Evolutionary conservation across 768 basidiomycete genomes (phyloP).

Genomic region (Lyophyllum semitale): DNA sequence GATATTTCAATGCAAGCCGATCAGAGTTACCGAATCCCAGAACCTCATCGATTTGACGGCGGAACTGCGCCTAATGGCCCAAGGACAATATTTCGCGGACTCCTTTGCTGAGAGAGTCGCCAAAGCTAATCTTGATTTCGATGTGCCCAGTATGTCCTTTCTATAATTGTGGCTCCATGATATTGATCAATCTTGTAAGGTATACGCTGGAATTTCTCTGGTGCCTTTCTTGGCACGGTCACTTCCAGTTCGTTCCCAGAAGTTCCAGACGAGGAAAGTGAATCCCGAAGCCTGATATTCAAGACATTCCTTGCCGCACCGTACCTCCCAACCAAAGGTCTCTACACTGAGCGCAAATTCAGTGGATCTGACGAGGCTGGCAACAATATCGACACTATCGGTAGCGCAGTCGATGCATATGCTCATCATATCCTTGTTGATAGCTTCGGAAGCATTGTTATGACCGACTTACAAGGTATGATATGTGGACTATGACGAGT

Average conservation of each 20-base stretch:
- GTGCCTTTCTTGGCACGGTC: not conserved
- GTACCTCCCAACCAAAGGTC: not conserved
- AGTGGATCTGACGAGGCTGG: constrained; percentile 1
- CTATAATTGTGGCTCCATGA: too few relatives aligned
- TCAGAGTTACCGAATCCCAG: not conserved
- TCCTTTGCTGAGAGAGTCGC: not conserved
- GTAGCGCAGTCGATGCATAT: constrained; percentile 1
- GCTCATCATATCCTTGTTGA: constrained; percentile 4
- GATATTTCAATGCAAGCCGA: constrained; percentile 1
- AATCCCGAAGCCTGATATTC: not conserved
- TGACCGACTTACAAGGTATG: constrained; percentile 1
- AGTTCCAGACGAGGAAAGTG: not conserved
- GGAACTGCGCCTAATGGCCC: not conserved
- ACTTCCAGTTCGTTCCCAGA: not conserved
- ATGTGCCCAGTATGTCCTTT: too few relatives aligned
- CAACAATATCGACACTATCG: not conserved
- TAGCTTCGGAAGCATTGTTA: not conserved
- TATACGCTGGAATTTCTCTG: not conserved
- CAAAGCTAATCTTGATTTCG: too few relatives aligned
- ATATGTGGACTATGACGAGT: too few relatives aligned
- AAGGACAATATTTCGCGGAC: not conserved
- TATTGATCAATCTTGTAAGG: not conserved
- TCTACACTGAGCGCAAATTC: constrained; percentile 2
- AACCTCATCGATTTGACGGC: constrained; percentile 2
- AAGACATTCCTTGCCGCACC: not conserved